Conservation (phyloP, 2,329 filamentous ascomycete species). For the Macroventuria anomochaeta region DNA sequence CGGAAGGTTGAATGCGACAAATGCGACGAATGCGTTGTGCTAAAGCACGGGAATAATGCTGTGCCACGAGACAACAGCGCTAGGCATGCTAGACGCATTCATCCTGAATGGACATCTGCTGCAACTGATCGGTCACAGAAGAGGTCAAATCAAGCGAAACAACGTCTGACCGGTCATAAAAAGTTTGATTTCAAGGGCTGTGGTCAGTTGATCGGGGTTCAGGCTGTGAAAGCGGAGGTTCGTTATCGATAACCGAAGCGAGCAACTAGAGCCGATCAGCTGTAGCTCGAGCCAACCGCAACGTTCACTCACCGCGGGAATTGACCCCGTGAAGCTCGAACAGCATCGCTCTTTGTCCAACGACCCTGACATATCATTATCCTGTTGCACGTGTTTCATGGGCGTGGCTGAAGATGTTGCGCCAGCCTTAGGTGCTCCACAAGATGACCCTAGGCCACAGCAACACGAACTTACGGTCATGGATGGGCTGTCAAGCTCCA, state of each 20-base stretch:
- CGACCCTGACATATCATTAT: background rate
- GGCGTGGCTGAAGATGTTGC: conserved; percentile 48
- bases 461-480: conserved; percentile 44
- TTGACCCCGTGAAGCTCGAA: conserved; percentile 28
- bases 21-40: conserved; percentile 40
- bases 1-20: conserved; percentile 32
- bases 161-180: background rate
- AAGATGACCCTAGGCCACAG: conserved; percentile 42
- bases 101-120: background rate
- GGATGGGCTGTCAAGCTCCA: conserved; percentile 55
- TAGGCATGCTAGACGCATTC: background rate
- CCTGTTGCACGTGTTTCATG: conserved; percentile 36
- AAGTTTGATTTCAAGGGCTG: background rate
- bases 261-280: conserved; percentile 15
- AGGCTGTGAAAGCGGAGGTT: conserved; percentile 16
- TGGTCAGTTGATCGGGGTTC: conserved; percentile 9
- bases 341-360: conserved; percentile 19
- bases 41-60: background rate
- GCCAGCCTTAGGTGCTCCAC: conserved; percentile 46
- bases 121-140: conserved; percentile 2
- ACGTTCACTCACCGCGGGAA: conserved; percentile 30
- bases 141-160: background rate
- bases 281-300: conserved; percentile 20
- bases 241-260: conserved; percentile 18
- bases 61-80: background rate